These are phyloP conservation scores for Anethum foeniculum DNA, from an alignment of 140 eudicot genomes.

Conservation along the genomic window DNA sequence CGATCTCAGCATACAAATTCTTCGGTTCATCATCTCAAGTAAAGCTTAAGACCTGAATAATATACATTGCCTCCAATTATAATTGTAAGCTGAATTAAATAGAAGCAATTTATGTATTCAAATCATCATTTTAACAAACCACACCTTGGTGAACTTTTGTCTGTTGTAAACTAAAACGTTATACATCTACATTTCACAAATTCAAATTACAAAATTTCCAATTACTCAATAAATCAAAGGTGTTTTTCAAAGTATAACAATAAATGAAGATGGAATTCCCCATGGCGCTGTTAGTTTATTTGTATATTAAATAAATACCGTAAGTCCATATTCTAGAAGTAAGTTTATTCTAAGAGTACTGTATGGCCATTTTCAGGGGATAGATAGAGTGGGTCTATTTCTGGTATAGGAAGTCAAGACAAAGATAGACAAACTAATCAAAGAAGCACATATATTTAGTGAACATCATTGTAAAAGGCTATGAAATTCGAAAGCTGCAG, in stretches of 20 bases:
- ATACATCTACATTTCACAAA: not conserved
- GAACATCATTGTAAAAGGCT: no score
- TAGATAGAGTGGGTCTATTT: not conserved
- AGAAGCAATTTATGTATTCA: not conserved
- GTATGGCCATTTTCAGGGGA: constrained; percentile 13
- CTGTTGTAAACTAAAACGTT: not conserved
- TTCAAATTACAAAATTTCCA: not conserved
- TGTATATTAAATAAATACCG: not conserved
- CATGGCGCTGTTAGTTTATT: no score
- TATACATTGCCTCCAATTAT: not conserved
- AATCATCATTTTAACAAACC: not conserved
- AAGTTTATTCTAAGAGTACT: no score
- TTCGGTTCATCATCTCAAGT: not conserved
- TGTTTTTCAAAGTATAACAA: not conserved
- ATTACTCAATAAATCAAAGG: not conserved
- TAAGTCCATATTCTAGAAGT: not conserved
- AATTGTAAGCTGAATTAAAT: not conserved
- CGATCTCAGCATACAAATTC: constrained; percentile 18
- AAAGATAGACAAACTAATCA: not conserved
- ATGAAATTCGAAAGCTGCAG: no score
- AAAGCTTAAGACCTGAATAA: constrained; percentile 23
- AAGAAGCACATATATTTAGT: not conserved
- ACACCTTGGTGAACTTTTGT: not conserved
- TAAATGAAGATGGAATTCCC: not conserved
- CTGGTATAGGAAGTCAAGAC: constrained; percentile 1